Evolutionary conservation across 2,329 filamentous ascomycete genomes (phyloP).

Genomic region (Sporothrix dimorphospora): DNA sequence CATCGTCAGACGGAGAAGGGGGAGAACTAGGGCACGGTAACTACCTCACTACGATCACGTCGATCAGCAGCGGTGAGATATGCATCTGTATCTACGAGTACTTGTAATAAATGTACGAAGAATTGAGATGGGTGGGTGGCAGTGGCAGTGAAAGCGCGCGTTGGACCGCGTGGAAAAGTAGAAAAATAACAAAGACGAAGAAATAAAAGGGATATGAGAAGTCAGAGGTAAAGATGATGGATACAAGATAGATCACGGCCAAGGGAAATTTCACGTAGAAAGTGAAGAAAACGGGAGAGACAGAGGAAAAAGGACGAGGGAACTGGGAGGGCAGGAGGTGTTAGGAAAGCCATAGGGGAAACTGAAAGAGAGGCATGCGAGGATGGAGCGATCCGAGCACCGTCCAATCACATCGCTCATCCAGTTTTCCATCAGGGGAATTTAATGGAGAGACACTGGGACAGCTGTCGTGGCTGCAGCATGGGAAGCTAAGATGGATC

Average conservation of each 20-base stretch:
- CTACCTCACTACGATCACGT: not conserved
- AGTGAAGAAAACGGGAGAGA: not conserved
- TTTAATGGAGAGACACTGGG: not conserved
- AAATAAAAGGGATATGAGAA: too few species aligned
- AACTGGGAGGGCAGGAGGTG: not conserved
- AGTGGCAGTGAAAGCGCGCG: not conserved
- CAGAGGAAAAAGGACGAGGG: not conserved
- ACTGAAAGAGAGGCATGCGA: not conserved
- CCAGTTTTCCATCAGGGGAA: not conserved
- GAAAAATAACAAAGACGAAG: too few species aligned
- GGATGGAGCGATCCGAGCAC: not conserved
- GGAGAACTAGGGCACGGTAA: not conserved
- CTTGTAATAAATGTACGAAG: not conserved
- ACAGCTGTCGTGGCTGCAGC: not conserved
- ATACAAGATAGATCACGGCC: not conserved
- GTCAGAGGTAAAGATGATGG: not conserved
- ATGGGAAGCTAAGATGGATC: not conserved
- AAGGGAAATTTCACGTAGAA: not conserved
- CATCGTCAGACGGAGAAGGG: not conserved
- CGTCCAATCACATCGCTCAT: not conserved
- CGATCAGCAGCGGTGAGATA: not conserved
- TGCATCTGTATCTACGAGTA: not conserved
- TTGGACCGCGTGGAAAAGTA: too few species aligned
- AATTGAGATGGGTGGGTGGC: not conserved
- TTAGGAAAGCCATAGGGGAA: slow-evolving; percentile 11